Evolutionary conservation across 805 yeast species (phyloP).

Genomic region (Candida michaelii): DNA sequence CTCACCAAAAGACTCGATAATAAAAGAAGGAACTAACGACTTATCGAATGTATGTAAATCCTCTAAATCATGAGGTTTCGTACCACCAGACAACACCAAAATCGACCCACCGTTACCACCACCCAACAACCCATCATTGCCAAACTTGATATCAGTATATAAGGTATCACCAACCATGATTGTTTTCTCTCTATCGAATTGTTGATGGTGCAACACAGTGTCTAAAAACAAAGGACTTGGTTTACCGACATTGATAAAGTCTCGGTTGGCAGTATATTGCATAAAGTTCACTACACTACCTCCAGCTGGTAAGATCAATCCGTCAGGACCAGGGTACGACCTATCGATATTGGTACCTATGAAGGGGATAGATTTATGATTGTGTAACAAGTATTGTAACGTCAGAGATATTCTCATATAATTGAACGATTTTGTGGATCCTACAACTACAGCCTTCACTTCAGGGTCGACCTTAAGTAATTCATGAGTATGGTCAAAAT

Average conservation of each 20-base stretch:
- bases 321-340: slow-evolving; percentile 39
- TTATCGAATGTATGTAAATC: slow-evolving; percentile 8
- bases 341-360: slow-evolving; percentile 43
- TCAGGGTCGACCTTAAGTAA: slow-evolving; percentile 35
- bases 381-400: slow-evolving; percentile 34
- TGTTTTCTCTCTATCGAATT: slow-evolving; percentile 28
- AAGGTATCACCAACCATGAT: slow-evolving; percentile 44
- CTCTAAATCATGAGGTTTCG: slow-evolving; percentile 25
- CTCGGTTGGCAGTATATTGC: slow-evolving; percentile 35
- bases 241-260: slow-evolving; percentile 38
- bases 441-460: slow-evolving; percentile 41
- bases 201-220: slow-evolving; percentile 25
- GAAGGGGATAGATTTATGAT: slow-evolving; percentile 33
- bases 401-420: slow-evolving; percentile 39
- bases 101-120: slow-evolving; percentile 28
- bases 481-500: slow-evolving; percentile 25
- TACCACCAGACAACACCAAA: slow-evolving; percentile 39
- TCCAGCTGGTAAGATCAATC: slow-evolving; percentile 40
- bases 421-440: slow-evolving; percentile 37
- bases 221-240: slow-evolving; percentile 34
- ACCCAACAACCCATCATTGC: slow-evolving; percentile 39
- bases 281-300: slow-evolving; percentile 40
- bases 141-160: slow-evolving; percentile 44
- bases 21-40: slow-evolving; percentile 27
- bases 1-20: slow-evolving; percentile 34